phyloP scores from a whole-genome alignment of 2,329 filamentous ascomycete species.

The Botrytis hyacinthi region DNA sequence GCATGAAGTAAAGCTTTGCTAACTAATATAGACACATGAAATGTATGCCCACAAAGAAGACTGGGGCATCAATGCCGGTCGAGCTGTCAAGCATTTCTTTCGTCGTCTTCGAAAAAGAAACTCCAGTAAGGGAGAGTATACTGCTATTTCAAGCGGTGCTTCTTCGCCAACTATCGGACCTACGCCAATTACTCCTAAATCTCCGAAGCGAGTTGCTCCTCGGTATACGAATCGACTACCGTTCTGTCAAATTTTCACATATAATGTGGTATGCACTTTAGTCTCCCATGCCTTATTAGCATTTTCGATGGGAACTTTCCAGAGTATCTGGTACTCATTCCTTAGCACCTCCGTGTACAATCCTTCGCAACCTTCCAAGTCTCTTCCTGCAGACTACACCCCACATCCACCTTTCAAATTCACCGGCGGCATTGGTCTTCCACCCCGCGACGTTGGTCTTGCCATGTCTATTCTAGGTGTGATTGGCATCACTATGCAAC shows the following conservation, averaged over 20 bases:
- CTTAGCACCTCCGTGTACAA: slow-evolving; percentile 55
- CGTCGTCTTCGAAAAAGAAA: slow-evolving; percentile 20
- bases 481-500: slow-evolving; percentile 72
- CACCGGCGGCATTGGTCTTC: slow-evolving; percentile 73
- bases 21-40: slow-evolving; percentile 39
- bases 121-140: slow-evolving; percentile 19
- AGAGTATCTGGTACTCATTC: slow-evolving; percentile 61
- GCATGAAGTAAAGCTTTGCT: slow-evolving; percentile 22
- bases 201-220: slow-evolving; percentile 31
- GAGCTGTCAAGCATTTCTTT: slow-evolving; percentile 26
- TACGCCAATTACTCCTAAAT: slow-evolving; percentile 24
- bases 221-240: slow-evolving; percentile 43
- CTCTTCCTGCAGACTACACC: slow-evolving; percentile 49
- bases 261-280: slow-evolving; percentile 45
- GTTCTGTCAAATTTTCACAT: slow-evolving; percentile 45
- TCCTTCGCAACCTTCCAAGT: slow-evolving; percentile 25
- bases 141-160: slow-evolving; percentile 9
- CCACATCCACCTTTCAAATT: slow-evolving; percentile 41
- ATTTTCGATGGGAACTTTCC: slow-evolving; percentile 60
- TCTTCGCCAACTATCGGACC: slow-evolving; percentile 18
- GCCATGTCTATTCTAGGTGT: slow-evolving; percentile 74
- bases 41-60: slow-evolving; percentile 38
- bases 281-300: slow-evolving; percentile 57
- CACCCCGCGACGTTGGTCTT: slow-evolving; percentile 68
- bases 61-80: slow-evolving; percentile 33